Base-by-base conservation (phyloP, 805 yeast genomes). In the Candida pseudoglaebosa region DNA sequence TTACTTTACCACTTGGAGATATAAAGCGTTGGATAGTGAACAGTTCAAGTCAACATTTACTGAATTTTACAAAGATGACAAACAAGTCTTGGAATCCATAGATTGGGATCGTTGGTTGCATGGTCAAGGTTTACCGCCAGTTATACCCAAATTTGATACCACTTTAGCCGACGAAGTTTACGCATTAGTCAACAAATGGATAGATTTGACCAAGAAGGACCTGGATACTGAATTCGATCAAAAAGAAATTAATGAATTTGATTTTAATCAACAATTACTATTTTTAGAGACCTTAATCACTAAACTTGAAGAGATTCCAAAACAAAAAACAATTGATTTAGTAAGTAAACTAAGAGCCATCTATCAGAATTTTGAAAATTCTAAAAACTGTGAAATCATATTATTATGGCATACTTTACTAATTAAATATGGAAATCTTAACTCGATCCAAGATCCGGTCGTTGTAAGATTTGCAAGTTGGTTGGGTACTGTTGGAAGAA, bases 401-500 rank as follows among this genome's bases (percentile, higher is more conserved):
- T 45, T 54, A 28, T 36, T 45, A 6, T 55, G 57, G 56, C 49
- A 53, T 37, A 51, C 50, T 6, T 45, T 59, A 26, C 34, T 56
- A 17, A 52, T 60, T 30, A 52, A 41, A 15, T 46, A 44, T 36
- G 64, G 63, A 1, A 24, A 44, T 3, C 49, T 38, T 24, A 33
- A 42, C 22, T 15, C 32, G 2, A 39, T 40, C 2, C 15, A 24
- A 2, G 55, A 54, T 22, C 43, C 36, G 4, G 28, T 45, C 3
- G 64, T 56, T 3, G 19, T 22, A 4, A 36, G 40, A 7, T 60
- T 56, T 44, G 52, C 64, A 5, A 29, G 32, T 18, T 62, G 66
- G 66, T 45, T 62, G 39, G 66, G 64, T 5, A 50, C 60, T 6
- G 61, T 58, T 15, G 68, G 68, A 7, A 49, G 68, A 44, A 62